Evolutionary conservation across 2,329 filamentous ascomycete genomes (phyloP), one percentile per base, ranked within the genome.

Genomic region (Colletotrichum brevisporum): DNA sequence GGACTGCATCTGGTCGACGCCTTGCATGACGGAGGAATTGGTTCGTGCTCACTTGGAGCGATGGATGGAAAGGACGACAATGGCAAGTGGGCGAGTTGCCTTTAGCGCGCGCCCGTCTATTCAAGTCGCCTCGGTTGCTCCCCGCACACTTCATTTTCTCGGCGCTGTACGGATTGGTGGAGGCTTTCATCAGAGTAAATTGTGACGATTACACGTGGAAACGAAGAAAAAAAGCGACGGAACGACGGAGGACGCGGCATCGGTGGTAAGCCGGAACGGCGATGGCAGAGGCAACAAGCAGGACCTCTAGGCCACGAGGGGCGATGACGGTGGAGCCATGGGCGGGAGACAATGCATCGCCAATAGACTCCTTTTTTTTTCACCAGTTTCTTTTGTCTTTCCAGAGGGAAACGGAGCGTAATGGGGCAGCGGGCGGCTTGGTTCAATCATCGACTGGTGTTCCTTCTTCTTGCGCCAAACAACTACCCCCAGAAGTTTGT

Each of bases 191-290:
- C n/a, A 26, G 45, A 43, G 52, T 45, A 48, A 48, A 63, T 21
- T 55, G 21, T 52, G 52, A 70, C 52, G 63, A 68, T 50, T 57
- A 50, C n/a, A 70, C 27, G 63, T 31, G 39, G 57, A 62, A 9
- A 67, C 47, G 63, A 56, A 70, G 56, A 39, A 31, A 56, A 70
- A 62, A 39, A 31, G 63, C 15, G 51, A 43, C 36, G 59, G 53
- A 31, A 63, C 13, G 67, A 54, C 24, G 51, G 24, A 10, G 13
- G 41, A 43, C 39, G 53, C 36, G 45, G 21, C 50, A 31, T 50
- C 48, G 24, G 10, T n/a, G 31, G 31, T n/a, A 41, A 39, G 39
- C n/a, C 18, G 58, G 21, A n/a, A 36, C 18, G 31, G 56, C 48
- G 2, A 13, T n/a, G 47, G n/a, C 15, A 21, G 53, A 3, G 41